Base-by-base conservation (phyloP, 2,329 filamentous ascomycete species). In the Fusarium concolor region DNA sequence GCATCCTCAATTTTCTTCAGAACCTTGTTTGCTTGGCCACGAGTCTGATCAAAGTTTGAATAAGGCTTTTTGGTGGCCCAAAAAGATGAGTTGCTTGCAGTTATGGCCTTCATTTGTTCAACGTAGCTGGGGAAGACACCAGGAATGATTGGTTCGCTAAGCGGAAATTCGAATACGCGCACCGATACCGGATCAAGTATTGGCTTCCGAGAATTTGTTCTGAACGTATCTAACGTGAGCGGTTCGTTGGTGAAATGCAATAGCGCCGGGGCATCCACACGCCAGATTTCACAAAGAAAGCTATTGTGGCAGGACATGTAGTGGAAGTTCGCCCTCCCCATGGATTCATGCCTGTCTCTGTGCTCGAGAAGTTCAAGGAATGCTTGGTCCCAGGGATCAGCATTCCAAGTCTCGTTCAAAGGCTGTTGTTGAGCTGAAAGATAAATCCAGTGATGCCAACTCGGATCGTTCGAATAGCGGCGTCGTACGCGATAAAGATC, bases 391-490 rank as follows among this genome's bases (percentile, higher is more conserved):
- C 53, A 56, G 3, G 53, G 53, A 18, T 56, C 28, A 3, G 18
- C 15, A 5, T 42, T 52, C 45, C 35, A 56, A 0, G 37, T 15
- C 1, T 56, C 45, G 4, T n/a, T 42, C 8, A 56, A 15, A 1
- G 53, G 53, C 2, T 22, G 4, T n/a, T n/a, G 10, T 5, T 52
- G 39, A 2, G 37, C 28, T 2, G 53, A 56, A 3, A 56, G 53
- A 8, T 56, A 51, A 9, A 56, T 35, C 53, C 53, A 56, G 4
- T 52, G 35, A 35, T 56, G 45, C 53, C 53, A 56, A 9, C 2
- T 17, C 5, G 33, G 20, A 6, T 44, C 6, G 4, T 6, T 5
- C 0, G 10, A 18, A 29, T 11, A 20, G 10, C 22, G 22, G 7
- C 22, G 22, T 18, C 43, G 44, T 14, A 2, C 11, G 4, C 44